A percentile compares a stretch with the other conserved stretches of the same genome.
Conservation (phyloP, 176 grass and related monocot species). For the Phoenix dactylifera region DNA sequence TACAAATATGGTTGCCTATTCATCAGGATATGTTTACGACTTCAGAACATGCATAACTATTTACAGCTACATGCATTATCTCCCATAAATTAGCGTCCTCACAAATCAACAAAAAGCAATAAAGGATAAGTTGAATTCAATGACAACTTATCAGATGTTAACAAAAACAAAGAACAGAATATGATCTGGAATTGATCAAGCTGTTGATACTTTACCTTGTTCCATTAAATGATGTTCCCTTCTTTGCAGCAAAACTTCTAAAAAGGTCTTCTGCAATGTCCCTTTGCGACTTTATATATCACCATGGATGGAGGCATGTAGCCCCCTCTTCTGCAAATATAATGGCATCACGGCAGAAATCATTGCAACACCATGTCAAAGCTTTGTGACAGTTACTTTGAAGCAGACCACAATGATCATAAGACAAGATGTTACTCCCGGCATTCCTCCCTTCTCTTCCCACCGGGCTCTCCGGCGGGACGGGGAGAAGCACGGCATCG, state of each 20-base stretch:
- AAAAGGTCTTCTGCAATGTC: constrained; percentile 37
- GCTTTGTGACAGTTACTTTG: constrained; percentile 12
- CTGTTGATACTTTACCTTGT: constrained; percentile 12
- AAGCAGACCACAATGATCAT: neutral
- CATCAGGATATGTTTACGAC: no score
- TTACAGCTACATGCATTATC: no score
- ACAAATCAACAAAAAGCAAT: neutral
- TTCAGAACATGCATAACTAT: no score
- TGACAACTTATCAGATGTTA: neutral
- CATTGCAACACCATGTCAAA: constrained; percentile 33
- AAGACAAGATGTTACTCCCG: constrained; percentile 21
- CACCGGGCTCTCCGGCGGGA: constrained; percentile 39
- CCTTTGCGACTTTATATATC: constrained; percentile 45
- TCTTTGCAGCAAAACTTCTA: constrained; percentile 32
- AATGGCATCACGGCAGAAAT: constrained; percentile 47
- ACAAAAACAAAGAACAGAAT: neutral
- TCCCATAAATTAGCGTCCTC: no score
- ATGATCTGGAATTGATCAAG: neutral
- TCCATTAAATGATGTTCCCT: constrained; percentile 7
- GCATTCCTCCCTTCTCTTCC: constrained; percentile 34
- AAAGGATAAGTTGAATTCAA: neutral
- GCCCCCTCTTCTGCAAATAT: constrained; percentile 42
- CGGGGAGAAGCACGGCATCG: constrained; percentile 42
- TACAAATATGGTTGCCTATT: no score
- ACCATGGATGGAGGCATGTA: constrained; percentile 8